Evolutionary conservation across 176 grass and related monocot species (phyloP).

Genomic region (Rhynchospora breviuscula): DNA sequence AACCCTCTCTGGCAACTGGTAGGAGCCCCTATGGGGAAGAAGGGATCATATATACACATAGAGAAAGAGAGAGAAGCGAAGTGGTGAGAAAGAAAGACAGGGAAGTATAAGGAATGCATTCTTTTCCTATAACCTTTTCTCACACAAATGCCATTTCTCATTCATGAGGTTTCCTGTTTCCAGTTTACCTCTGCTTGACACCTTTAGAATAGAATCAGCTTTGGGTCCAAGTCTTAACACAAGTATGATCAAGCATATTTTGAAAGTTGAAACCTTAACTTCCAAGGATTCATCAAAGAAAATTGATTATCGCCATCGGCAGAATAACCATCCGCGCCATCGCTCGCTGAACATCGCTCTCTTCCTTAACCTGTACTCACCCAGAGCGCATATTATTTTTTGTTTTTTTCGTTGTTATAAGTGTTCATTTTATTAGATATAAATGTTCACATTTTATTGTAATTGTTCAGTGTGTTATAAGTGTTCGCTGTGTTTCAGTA

Average conservation of each 20-base stretch:
- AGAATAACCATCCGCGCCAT: no score
- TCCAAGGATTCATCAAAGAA: background rate
- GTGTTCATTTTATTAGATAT: no score
- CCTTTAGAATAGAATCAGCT: conserved; percentile 2
- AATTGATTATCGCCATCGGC: no score
- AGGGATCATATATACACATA: background rate
- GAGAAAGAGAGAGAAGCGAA: background rate
- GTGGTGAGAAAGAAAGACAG: conserved; percentile 12
- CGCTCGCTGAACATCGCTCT: no score
- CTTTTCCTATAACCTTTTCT: conserved; percentile 37
- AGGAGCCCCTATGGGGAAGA: background rate
- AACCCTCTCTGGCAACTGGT: background rate
- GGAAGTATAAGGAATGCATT: conserved; percentile 61
- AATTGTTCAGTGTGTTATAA: no score
- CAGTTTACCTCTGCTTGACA: background rate
- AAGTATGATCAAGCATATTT: background rate
- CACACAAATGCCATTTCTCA: conserved; percentile 15
- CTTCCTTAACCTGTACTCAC: no score
- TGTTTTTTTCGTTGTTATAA: no score
- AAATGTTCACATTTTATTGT: no score
- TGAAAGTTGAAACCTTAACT: no score
- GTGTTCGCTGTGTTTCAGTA: no score
- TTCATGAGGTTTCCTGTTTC: background rate
- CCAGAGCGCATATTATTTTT: no score
- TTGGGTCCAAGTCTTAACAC: background rate